Base-by-base conservation (phyloP, 2,329 filamentous ascomycete genomes). In the Aureobasidium sp. region DNA sequence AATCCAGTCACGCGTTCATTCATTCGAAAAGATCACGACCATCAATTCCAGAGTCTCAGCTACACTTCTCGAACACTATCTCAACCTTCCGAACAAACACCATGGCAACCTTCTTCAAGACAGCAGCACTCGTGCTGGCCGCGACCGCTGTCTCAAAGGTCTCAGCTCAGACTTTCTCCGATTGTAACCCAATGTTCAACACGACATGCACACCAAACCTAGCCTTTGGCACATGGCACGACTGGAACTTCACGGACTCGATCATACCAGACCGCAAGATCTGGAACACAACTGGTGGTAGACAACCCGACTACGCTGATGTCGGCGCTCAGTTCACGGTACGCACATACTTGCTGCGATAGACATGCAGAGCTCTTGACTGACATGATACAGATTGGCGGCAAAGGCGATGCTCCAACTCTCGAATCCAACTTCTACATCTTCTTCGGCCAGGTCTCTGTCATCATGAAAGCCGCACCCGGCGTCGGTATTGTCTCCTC, bases 341-440 rank as follows among this genome's bases (percentile, higher is more conserved):
- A 48, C 33, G 62, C 48, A n/a, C n/a, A n/a, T n/a, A n/a, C n/a
- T n/a, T n/a, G 29, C 36, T 29, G 13, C 50, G 11, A 33, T n/a
- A 23, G 25, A 25, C 31, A 16, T 54, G n/a, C 11, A 42, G 20
- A 38, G 16, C n/a, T 23, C 20, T 6, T 27, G 9, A 18, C 47
- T 64, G 48, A 64, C 48, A n/a, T 13, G 23, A 36, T 18, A 27
- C 38, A 65, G 62, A 89, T 97, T 78, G 80, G 79, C 62, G 85
- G 90, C 75, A 85, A 89, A 69, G 88, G 90, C 69, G 89, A 97
- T 72, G 92, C 93, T 0, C 93, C 93, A 0, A 97, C 93, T 1
- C 87, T 97, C 69, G 87, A 90, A 69, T 90, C 91, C 51, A 88
- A 90, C 72, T 95, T 94, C 77, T 96, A 94, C 81, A 91, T 97